Evolutionary conservation across 768 basidiomycete genomes (phyloP).

Genomic region (Astraeus odoratus): DNA sequence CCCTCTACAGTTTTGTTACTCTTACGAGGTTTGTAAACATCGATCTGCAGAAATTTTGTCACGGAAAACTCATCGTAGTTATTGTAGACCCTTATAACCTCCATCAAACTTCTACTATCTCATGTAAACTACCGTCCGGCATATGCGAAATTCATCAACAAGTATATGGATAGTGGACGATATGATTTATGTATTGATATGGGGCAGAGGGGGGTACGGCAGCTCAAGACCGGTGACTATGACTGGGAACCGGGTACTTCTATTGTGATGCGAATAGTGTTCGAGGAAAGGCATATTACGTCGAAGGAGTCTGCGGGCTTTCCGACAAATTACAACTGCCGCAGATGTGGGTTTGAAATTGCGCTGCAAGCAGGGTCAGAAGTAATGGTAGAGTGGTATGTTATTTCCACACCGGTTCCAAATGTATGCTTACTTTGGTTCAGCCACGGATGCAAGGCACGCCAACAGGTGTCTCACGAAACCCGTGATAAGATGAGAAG

Average conservation of each 20-base stretch:
- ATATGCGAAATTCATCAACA: neutral
- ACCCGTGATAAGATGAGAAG: neutral
- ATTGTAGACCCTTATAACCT: neutral
- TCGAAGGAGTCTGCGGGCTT: neutral
- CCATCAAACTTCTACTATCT: neutral
- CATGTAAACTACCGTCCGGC: neutral
- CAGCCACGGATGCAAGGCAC: neutral
- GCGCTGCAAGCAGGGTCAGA: neutral
- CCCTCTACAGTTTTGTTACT: neutral
- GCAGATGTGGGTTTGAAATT: neutral
- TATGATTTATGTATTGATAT: neutral
- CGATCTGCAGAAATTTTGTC: neutral
- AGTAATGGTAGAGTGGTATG: neutral
- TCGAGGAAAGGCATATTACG: too few species aligned
- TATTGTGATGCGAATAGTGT: neutral
- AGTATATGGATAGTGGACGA: neutral
- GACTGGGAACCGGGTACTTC: neutral
- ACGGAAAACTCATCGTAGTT: neutral
- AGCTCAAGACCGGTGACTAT: neutral
- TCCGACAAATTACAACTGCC: neutral
- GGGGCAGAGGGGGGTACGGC: neutral
- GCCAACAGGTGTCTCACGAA: neutral
- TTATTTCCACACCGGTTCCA: neutral
- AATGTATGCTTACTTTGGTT: neutral
- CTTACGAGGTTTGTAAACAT: neutral